Base-by-base conservation (phyloP, 306 rosid species). In the Rosa lucieae region DNA sequence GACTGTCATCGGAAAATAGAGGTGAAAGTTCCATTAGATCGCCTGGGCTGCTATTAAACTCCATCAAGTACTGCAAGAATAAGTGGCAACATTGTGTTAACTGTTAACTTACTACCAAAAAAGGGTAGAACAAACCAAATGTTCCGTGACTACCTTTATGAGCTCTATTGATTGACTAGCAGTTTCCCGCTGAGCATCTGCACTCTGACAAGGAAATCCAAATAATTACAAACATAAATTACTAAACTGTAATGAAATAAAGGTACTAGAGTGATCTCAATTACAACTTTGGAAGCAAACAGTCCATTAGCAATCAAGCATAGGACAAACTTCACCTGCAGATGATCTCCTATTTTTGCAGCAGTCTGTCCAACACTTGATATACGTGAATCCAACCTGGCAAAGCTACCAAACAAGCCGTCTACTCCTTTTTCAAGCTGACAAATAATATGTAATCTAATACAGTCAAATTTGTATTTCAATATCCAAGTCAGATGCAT, bases 361-460 rank as follows among this genome's bases (percentile, higher is more conserved):
- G 99, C 99, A 58, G 99, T 96, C 85, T 96, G 99, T 68, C 98
- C 99, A 76, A 96, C 99, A 89, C 99, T 96, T 74, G 99, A 96
- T 81, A 96, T 96, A 56, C 99, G 97, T 3, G 98, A 91, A 91
- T 96, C 99, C 86, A 96, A 81, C 87, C 99, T 87, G 23, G 97
- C 98, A 85, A 96, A 96, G 94, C 99, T 96, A 80, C 81, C 92
- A 80, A 96, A 96, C 88, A 96, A 84, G 81, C 99, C 99, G 86
- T 96, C 99, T 62, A 96, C 98, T 77, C 99, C 98, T 87, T 92
- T 93, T 88, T 96, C 99, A 59, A 96, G 89, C 99, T 96, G 96
- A 83, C 79, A 79, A 82, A 58, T 44, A 82, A 71, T 71, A 52
- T 47, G 73, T 23, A 67, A 23, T 52, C 18, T 66, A 58, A 59